Percentiles rank a stretch among this genome's conserved stretches.
phyloP scores from a whole-genome alignment of 2,329 filamentous ascomycete species.

The Aureobasidium sp. region DNA sequence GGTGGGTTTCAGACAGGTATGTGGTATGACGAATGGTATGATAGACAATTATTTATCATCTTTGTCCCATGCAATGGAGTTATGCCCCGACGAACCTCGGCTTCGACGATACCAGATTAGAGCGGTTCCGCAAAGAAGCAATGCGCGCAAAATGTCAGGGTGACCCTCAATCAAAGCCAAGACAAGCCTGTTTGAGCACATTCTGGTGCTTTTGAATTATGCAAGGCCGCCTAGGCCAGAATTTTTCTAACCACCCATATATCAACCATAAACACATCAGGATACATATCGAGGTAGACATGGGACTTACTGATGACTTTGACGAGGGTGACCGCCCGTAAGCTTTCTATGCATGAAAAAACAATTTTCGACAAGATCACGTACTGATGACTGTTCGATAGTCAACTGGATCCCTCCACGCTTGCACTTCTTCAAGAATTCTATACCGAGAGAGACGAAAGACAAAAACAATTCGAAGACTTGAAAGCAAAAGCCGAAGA shows the following conservation, averaged over 20 bases:
- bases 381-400: conserved; percentile 26
- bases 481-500: conserved; percentile 57
- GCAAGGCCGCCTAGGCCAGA: not conserved
- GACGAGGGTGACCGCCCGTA: conserved; percentile 20
- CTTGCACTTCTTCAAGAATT: conserved; percentile 67
- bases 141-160: not conserved
- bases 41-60: not conserved
- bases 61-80: not conserved
- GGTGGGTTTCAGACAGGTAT: not conserved
- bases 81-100: not conserved
- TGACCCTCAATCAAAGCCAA: not conserved
- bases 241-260: not conserved
- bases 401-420: conserved; percentile 58
- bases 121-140: not conserved
- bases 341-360: not conserved
- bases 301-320: conserved; percentile 11
- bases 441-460: conserved; percentile 63
- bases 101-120: not conserved
- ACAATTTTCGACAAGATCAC: not conserved
- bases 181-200: not conserved
- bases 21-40: not conserved
- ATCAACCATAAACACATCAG: not conserved
- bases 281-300: not conserved
- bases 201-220: not conserved
- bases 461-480: conserved; percentile 59